Evolutionary conservation across 2,329 filamentous ascomycete genomes (phyloP).

Genomic region (Rhexocercosporidium sp.): DNA sequence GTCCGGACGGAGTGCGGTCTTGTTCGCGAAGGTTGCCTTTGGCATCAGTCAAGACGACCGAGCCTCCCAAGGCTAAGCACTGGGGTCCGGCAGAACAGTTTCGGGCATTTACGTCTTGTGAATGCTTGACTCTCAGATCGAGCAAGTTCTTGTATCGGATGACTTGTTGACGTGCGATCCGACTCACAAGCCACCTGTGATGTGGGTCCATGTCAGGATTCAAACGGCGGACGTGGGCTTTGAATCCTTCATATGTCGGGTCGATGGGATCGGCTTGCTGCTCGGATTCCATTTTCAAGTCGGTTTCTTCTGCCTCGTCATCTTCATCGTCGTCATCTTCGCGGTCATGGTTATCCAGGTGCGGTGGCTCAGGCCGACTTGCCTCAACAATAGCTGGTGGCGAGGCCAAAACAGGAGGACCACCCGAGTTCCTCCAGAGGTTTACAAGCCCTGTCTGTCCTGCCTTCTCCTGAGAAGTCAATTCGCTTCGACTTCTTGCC

Average conservation of each 20-base stretch:
- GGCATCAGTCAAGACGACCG: slow-evolving; percentile 64
- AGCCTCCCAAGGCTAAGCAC: slow-evolving; percentile 72
- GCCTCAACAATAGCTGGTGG: slow-evolving; percentile 45
- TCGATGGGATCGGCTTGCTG: slow-evolving; percentile 69
- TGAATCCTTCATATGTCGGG: slow-evolving; percentile 78
- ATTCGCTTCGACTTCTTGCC: slow-evolving; percentile 61
- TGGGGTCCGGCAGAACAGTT: slow-evolving; percentile 65
- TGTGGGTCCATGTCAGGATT: slow-evolving; percentile 72
- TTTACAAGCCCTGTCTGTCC: slow-evolving; percentile 51
- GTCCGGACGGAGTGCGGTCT: slow-evolving; percentile 59
- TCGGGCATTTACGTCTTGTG: slow-evolving; percentile 58
- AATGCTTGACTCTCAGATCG: slow-evolving; percentile 72
- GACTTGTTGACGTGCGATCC: slow-evolving; percentile 82
- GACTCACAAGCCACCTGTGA: slow-evolving; percentile 71
- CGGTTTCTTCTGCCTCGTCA: slow-evolving; percentile 65
- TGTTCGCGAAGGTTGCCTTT: slow-evolving; percentile 63
- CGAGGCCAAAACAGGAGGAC: slow-evolving; percentile 62
- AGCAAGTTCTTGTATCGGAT: slow-evolving; percentile 80
- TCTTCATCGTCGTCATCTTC: slow-evolving; percentile 65
- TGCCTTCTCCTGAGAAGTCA: slow-evolving; percentile 45
- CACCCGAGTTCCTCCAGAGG: slow-evolving; percentile 61
- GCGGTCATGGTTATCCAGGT: slow-evolving; percentile 42
- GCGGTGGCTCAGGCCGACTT: slow-evolving; percentile 27
- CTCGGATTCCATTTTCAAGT: slow-evolving; percentile 64
- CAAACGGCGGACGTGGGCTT: slow-evolving; percentile 71